Evolutionary conservation across 148 eudicot species (phyloP), one percentile per base, ranked within the genome.

Genomic region (Vaccinium myrtillus): DNA sequence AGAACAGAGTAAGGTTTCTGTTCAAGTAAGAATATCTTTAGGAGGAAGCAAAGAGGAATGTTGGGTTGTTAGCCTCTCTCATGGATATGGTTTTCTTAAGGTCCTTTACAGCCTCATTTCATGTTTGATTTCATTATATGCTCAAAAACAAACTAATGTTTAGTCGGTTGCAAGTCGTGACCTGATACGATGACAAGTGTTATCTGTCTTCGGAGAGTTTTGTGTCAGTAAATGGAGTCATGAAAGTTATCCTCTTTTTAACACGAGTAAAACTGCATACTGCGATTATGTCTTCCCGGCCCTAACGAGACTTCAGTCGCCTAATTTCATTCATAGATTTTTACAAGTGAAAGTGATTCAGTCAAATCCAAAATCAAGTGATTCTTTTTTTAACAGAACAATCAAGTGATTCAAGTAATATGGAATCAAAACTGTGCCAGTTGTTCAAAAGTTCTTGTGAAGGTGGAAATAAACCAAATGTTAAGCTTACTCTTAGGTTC

Each of bases 21-120:
- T 56, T 82, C 77, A 87, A 86, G 90, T 82, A 91, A 92, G 94
- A 93, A 94, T 93, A 88, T 87, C 94, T 93, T 92, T 86, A 85
- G 59, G 32, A 78, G 80, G 91, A 94, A 91, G 98, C 89, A 93
- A 94, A 90, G 71, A 65, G 88, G 86, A 84, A 78, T 77, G 78
- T 82, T 73, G 74, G 36, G 74, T 12, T 69, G 74, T 27, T 30
- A 69, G 43, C 74, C 74, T 69, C n/a, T n/a, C 74, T 11, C 19
- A 27, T 69, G 8, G 39, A 12, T 30, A 30, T 69, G 39, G 74
- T 69, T 69, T 69, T 69, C 74, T 5, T 30, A 13, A 4, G 39
- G 2, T 27, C 74, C 39, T 69, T 27, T 69, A 69, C 39, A 69
- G 74, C 39, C 74, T 30, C 18, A 69, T 30, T 69, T 27, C 39